phyloP scores from a whole-genome alignment of 1,284 basidiomycete species.

The Melampsora americana region DNA sequence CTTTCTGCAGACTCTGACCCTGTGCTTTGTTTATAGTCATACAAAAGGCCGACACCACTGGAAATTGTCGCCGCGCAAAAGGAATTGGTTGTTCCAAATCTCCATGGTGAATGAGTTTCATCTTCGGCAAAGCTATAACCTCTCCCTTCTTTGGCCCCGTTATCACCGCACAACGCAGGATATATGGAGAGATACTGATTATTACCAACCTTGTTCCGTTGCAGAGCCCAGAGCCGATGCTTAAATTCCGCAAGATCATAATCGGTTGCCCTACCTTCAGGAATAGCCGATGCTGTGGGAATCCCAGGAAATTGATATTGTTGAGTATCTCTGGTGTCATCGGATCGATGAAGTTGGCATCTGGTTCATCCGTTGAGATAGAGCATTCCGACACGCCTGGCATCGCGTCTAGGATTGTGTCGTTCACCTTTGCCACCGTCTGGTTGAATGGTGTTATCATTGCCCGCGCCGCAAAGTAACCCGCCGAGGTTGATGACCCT shows the following conservation, averaged over 20 bases:
- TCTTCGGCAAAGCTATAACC: background rate
- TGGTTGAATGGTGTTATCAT: no score
- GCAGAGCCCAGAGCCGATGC: background rate
- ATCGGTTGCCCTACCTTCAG: background rate
- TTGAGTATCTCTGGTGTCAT: background rate
- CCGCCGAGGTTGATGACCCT: no score
- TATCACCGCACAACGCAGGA: background rate
- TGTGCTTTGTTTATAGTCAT: constrained; percentile 12
- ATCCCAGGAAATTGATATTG: background rate
- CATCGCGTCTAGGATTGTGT: no score
- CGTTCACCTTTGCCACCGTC: no score
- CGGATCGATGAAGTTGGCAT: no score
- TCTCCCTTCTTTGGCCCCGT: background rate
- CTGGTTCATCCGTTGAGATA: no score
- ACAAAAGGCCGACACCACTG: background rate
- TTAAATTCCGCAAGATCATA: constrained; percentile 4
- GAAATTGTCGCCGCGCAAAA: constrained; percentile 10
- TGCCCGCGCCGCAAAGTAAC: no score
- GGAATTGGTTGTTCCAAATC: background rate
- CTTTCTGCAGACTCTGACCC: background rate
- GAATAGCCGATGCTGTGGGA: background rate
- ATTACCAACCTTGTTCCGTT: background rate
- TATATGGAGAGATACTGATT: background rate
- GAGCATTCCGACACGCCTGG: no score
- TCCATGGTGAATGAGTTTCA: background rate